These are phyloP conservation scores for Hortiboletus rubellus DNA, from an alignment of 1,284 basidiomycete species.

Conservation along the genomic window DNA sequence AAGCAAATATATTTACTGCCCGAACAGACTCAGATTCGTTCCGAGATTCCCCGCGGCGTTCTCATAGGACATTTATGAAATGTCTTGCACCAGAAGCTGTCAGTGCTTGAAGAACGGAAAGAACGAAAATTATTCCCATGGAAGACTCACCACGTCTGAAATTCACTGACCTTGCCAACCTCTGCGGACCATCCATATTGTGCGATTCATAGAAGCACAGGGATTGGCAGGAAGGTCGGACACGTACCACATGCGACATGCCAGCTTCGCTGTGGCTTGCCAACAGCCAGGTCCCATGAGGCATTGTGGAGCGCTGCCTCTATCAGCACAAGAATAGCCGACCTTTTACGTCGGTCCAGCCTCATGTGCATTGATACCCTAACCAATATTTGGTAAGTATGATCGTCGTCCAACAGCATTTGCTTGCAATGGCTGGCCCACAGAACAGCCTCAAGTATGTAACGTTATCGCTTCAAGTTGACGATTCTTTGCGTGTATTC, in stretches of 20 bases:
- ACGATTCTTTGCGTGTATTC: too few relatives aligned
- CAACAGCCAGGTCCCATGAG: conserved; percentile 30
- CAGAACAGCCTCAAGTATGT: too few relatives aligned
- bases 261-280: conserved; percentile 9
- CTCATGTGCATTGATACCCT: too few relatives aligned
- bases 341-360: too few relatives aligned
- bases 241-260: too few relatives aligned
- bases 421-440: too few relatives aligned
- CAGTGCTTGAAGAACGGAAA: background rate
- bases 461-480: too few relatives aligned
- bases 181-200: background rate
- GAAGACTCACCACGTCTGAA: conserved; percentile 8
- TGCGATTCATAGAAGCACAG: background rate
- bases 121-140: background rate
- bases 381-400: too few relatives aligned
- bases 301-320: conserved; percentile 4
- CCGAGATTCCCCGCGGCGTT: conserved; percentile 5
- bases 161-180: conserved; percentile 7
- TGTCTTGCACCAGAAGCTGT: conserved; percentile 7
- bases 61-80: background rate
- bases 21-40: background rate
- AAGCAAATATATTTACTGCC: background rate
- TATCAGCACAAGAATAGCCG: background rate
- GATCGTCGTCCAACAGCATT: too few relatives aligned
- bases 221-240: conserved; percentile 2